These are phyloP conservation scores for Ottelia alismoides DNA, from an alignment of 106 monocot genomes.

Conservation along the genomic window DNA sequence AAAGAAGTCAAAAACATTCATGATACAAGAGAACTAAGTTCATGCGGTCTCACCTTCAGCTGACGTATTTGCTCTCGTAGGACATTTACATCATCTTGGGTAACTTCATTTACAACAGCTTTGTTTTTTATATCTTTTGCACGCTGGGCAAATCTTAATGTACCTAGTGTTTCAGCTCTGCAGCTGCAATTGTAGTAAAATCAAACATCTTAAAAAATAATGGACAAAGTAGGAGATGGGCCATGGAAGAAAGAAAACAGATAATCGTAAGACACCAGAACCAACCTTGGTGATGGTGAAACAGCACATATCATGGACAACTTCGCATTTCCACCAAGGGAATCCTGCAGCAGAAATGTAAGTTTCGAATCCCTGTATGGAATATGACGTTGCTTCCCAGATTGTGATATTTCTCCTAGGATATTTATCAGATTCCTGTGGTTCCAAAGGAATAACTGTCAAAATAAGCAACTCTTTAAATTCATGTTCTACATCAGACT, in stretches of 20 bases:
- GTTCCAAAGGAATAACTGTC: no score
- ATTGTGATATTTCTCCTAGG: constrained; percentile 80
- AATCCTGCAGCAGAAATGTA: constrained; percentile 95
- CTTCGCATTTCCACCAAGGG: constrained; percentile 99
- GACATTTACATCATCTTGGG: constrained; percentile 82
- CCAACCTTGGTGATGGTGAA: constrained; percentile 74
- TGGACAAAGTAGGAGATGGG: neutral
- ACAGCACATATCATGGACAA: constrained; percentile 94
- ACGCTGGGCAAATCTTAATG: constrained; percentile 92
- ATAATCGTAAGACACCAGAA: neutral
- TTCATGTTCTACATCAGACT: no score
- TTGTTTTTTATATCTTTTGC: constrained; percentile 91
- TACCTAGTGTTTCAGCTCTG: constrained; percentile 84
- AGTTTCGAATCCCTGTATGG: constrained; percentile 96
- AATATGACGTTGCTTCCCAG: constrained; percentile 92
- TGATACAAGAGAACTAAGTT: no score
- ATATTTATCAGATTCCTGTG: constrained; percentile 97
- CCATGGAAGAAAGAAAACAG: neutral
- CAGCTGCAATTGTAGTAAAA: constrained; percentile 44
- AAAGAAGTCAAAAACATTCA: no score
- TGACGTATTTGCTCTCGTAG: constrained; percentile 85
- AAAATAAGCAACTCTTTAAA: no score
- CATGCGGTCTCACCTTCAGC: constrained; percentile 46
- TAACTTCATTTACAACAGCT: constrained; percentile 89
- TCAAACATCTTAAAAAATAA: no score